Conservation (phyloP, 257 asterid species). For the Solanum megistacrolobum region DNA sequence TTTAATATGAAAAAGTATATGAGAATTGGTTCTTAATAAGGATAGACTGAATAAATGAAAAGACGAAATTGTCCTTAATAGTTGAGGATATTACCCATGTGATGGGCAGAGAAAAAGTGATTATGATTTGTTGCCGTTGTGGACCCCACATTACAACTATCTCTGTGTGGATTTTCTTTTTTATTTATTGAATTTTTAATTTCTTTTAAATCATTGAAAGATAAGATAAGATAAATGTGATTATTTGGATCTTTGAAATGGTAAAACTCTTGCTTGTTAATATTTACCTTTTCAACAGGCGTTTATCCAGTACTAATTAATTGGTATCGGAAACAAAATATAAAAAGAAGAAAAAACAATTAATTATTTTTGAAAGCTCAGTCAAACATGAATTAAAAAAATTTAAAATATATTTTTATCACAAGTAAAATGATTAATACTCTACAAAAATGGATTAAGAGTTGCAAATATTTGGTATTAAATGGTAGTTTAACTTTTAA, state of each 20-base stretch:
- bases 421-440: neutral
- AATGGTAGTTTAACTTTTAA: neutral
- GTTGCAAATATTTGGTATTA: neutral
- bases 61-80: slow-evolving; percentile 8
- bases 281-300: neutral
- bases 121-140: neutral
- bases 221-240: neutral
- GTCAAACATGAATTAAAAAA: neutral
- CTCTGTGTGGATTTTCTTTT: neutral
- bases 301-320: neutral
- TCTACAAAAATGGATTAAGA: neutral
- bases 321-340: neutral
- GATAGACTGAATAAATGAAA: neutral
- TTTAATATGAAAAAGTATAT: neutral
- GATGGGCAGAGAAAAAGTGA: neutral
- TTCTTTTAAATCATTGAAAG: neutral
- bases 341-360: neutral
- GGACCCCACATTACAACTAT: neutral
- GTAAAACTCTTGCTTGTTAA: neutral
- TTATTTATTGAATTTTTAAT: neutral
- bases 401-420: neutral
- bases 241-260: neutral
- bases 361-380: neutral
- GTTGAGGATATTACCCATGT: neutral
- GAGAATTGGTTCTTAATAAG: neutral